phyloP scores from a whole-genome alignment of 345 rosid genomes.

The Citrus glauca region DNA sequence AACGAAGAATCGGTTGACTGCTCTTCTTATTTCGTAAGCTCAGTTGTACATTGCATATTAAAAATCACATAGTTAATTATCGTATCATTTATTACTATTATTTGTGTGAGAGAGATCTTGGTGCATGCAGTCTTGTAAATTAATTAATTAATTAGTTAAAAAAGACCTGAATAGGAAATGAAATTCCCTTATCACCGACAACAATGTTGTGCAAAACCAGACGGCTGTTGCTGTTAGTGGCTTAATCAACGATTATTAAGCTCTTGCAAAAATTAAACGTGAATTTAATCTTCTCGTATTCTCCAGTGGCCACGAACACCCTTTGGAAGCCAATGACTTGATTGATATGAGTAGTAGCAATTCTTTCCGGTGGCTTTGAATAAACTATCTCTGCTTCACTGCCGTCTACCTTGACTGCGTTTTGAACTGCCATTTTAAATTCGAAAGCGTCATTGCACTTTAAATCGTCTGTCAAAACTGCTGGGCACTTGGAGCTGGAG shows the following conservation, averaged over 20 bases:
- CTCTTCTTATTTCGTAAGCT: too few species aligned
- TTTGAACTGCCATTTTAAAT: slow-evolving; percentile 17
- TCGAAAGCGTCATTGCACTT: not conserved
- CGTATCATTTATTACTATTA: too few species aligned
- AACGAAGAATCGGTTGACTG: too few species aligned
- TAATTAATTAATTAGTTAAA: too few species aligned
- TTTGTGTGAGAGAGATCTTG: too few species aligned
- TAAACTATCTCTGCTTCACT: slow-evolving; percentile 26
- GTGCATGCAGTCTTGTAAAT: too few species aligned
- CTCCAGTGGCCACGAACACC: slow-evolving; percentile 19
- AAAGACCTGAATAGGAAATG: slow-evolving; percentile 14
- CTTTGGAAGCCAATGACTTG: slow-evolving; percentile 36
- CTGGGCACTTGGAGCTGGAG: slow-evolving; percentile 17
- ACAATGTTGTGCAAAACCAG: slow-evolving; percentile 24
- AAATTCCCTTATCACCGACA: slow-evolving; percentile 14
- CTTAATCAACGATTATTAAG: slow-evolving; percentile 20
- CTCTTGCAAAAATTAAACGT: slow-evolving; percentile 26
- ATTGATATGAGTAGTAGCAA: slow-evolving; percentile 13
- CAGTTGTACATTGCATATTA: too few species aligned
- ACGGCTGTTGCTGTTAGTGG: not conserved
- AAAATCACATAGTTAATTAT: too few species aligned
- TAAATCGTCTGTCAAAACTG: not conserved
- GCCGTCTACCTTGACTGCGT: slow-evolving; percentile 23
- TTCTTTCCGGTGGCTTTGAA: slow-evolving; percentile 27
- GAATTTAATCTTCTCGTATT: slow-evolving; percentile 17